Evolutionary conservation across 139 green algal species (phyloP), one percentile per base, ranked within the genome.

Genomic region (Medakamo hakoo): DNA sequence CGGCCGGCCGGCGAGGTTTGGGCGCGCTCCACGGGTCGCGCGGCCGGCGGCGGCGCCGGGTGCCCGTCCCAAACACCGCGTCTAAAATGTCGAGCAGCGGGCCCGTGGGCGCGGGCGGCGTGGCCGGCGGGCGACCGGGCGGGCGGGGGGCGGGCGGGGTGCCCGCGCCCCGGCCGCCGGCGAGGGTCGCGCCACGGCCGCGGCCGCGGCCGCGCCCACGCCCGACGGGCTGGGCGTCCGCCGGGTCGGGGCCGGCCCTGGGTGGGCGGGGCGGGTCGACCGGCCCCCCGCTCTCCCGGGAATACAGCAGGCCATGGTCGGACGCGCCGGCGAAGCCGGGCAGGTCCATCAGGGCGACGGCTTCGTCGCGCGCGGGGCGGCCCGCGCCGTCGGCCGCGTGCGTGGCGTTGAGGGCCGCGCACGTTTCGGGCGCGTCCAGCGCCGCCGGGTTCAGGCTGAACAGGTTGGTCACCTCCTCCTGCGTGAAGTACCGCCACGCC

Each of bases 241-340:
- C 9, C 40, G 40, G 40, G 9, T 52, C 16, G 40, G 40, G 40
- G 9, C 9, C 40, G 40, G 40, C 9, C 40, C 9, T 16, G 40
- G 40, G 40, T 16, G 40, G 40, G 9, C 9, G 9, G 40, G 9
- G 40, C 40, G 9, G 40, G 9, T 9, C 40, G 40, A 52, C 40
- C 9, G 9, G 40, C 40, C 40, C 62, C 28, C 30, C 31, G 21
- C 77, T 73, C 32, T 78, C 76, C 49, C 76, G 66, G 49, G 30
- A 82, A 70, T 88, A 94, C 26, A 95, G 65, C 72, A 94, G 69
- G 58, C 89, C 81, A 66, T 93, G 86, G 64, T 95, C 86, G 55
- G 73, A 84, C 49, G 90, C 68, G 52, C 86, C 87, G 9, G 16
- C 40, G 40, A 52, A 9, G 40, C 40, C 40, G 40, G 40, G 40